Evolutionary conservation across 2,329 filamentous ascomycete species (phyloP).

Genomic region (Basipetospora chlamydospora): DNA sequence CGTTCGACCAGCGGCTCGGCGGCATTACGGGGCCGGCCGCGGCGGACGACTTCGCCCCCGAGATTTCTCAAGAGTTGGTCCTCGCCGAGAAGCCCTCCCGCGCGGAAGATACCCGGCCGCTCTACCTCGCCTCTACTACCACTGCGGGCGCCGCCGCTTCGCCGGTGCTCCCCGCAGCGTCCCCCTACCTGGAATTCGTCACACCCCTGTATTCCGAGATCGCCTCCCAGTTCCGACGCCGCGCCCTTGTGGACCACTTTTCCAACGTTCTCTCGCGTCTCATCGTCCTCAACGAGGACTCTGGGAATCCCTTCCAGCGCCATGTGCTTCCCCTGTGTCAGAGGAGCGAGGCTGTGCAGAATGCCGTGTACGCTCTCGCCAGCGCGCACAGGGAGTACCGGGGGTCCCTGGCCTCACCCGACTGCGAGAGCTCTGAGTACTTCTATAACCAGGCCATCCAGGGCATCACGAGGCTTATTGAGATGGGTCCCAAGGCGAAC

Average conservation of each 20-base stretch:
- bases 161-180: conserved; percentile 2
- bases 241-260: conserved; percentile 46
- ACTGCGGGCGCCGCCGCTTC: conserved; percentile 10
- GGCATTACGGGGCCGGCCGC: too few relatives aligned
- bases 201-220: conserved; percentile 42
- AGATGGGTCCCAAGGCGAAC: conserved; percentile 32
- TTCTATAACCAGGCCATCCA: conserved; percentile 47
- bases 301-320: conserved; percentile 48
- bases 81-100: too few relatives aligned
- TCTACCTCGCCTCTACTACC: neutral
- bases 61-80: too few relatives aligned
- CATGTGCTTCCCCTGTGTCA: conserved; percentile 45
- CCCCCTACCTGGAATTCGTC: conserved; percentile 29
- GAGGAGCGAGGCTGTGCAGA: conserved; percentile 48
- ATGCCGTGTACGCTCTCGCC: conserved; percentile 71
- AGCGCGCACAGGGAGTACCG: conserved; percentile 69
- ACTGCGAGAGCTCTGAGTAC: conserved; percentile 38
- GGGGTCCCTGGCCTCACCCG: conserved; percentile 25
- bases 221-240: conserved; percentile 35
- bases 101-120: neutral
- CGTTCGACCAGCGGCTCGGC: too few relatives aligned
- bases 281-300: conserved; percentile 50
- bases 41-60: neutral
- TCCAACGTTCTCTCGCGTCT: conserved; percentile 49
- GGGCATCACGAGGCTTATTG: conserved; percentile 41